Base-by-base conservation (phyloP, 2,329 filamentous ascomycete species). In the Calonectria hongkongensis region DNA sequence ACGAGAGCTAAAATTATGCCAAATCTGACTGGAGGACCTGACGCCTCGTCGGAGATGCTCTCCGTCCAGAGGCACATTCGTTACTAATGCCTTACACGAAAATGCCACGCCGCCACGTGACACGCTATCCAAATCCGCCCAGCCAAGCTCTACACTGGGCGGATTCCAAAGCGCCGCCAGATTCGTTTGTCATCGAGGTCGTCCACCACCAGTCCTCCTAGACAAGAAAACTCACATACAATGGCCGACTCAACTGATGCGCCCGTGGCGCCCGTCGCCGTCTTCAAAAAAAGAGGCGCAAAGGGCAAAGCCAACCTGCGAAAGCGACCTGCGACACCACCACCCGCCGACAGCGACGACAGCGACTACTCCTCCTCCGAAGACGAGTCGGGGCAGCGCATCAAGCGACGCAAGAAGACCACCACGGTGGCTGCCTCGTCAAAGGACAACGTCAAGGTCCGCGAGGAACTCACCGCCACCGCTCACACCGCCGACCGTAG, bases 231-330 rank as follows among this genome's bases (percentile, higher is more conserved):
- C 16, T 39, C n/a, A 63, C 54, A 41, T 28, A 76, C 56, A 27
- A 78, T 79, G 76, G 71, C 74, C 27, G 78, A 79, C 28, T 70
- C 75, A 50, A 71, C 28, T 3, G 72, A 68, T 50, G 76, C 75
- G 33, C 79, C 83, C 36, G 82, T 85, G 33, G 86, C 85, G 2
- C 89, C 91, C 0, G 88, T 92, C 15, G 90, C 93, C 16, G 84
- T 94, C 65, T 98, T 98, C 90, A 98, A 98, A 84, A 98, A 97
- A 84, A 92, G 96, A 82, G 89, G 91, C 76, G 90, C 90, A 80
- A 97, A 95, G 82, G 90, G 89, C 74, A 96, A 94, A 81, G 89
- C 92, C 63, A 95, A 92, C 80, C 87, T 96, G 68, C 92, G 96
- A 81, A 98, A 98, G 87, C 92, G 94, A 76, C 91, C 94, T 25